These are phyloP conservation scores for Hyaloscypha bicolor DNA, from an alignment of 495 filamentous ascomycete species.

Conservation along the genomic window DNA sequence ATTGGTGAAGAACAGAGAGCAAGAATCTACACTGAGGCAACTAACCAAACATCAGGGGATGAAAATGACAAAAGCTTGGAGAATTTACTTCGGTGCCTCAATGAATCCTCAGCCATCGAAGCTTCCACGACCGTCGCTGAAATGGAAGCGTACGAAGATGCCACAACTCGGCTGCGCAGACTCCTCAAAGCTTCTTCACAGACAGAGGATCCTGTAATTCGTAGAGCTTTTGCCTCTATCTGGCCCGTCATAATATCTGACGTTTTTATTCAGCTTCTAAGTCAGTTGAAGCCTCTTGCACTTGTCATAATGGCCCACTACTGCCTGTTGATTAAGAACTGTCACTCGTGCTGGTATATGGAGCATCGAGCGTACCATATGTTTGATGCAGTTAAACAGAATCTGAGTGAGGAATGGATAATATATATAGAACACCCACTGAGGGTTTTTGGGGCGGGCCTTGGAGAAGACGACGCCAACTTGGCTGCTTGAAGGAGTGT, in stretches of 20 bases:
- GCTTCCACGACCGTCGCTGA: background rate
- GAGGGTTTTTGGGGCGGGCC: too few species aligned
- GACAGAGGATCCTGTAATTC: background rate
- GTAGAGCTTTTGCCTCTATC: background rate
- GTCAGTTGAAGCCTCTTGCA: background rate
- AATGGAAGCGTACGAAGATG: background rate
- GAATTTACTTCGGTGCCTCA: too few species aligned
- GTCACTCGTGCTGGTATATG: background rate
- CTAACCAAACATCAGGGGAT: too few species aligned
- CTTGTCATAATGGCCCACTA: conserved; percentile 1
- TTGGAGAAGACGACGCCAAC: too few species aligned
- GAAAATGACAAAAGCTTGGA: too few species aligned
- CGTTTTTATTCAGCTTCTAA: background rate
- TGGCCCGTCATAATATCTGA: conserved; percentile 3
- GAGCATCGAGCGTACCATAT: background rate
- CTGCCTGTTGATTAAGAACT: background rate
- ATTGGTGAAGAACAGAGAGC: too few species aligned
- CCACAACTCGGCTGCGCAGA: background rate
- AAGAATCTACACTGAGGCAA: too few species aligned
- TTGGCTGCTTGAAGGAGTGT: too few species aligned
- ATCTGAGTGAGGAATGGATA: background rate
- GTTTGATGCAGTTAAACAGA: background rate
- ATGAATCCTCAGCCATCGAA: background rate
- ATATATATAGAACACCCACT: too few species aligned
- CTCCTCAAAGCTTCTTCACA: background rate